phyloP scores from a whole-genome alignment of 2,329 filamentous ascomycete species.

The Cladosporium sp. region DNA sequence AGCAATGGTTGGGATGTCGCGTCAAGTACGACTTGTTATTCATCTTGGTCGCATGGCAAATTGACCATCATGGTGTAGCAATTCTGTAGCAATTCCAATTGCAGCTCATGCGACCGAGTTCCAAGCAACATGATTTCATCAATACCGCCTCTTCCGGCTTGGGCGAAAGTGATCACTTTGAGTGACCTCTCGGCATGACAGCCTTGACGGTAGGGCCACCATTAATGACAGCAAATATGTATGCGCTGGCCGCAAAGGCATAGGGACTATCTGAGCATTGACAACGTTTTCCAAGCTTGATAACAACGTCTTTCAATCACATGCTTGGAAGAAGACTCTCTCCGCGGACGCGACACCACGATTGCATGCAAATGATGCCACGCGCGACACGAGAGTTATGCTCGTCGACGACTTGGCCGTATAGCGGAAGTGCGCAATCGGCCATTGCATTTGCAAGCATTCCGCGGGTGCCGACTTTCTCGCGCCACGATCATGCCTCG shows the following conservation, averaged over 20 bases:
- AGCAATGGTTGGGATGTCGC: not conserved
- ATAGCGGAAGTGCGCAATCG: not conserved
- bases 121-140: not conserved
- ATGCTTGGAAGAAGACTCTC: not conserved
- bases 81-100: no score
- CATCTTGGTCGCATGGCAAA: not conserved
- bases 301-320: not conserved
- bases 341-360: not conserved
- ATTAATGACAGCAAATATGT: not conserved
- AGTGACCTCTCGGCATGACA: not conserved
- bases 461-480: not conserved
- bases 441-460: conserved; percentile 3
- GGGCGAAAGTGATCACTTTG: not conserved
- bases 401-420: not conserved
- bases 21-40: not conserved
- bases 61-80: not conserved
- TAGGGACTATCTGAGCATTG: not conserved
- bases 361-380: not conserved
- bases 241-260: not conserved
- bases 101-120: not conserved
- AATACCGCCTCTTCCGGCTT: not conserved
- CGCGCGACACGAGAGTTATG: not conserved
- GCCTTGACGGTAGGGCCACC: not conserved
- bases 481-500: not conserved
- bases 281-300: conserved; percentile 1